These are phyloP conservation scores for Colletotrichum melonis DNA, from an alignment of 2,329 filamentous ascomycete species.

Conservation along the genomic window DNA sequence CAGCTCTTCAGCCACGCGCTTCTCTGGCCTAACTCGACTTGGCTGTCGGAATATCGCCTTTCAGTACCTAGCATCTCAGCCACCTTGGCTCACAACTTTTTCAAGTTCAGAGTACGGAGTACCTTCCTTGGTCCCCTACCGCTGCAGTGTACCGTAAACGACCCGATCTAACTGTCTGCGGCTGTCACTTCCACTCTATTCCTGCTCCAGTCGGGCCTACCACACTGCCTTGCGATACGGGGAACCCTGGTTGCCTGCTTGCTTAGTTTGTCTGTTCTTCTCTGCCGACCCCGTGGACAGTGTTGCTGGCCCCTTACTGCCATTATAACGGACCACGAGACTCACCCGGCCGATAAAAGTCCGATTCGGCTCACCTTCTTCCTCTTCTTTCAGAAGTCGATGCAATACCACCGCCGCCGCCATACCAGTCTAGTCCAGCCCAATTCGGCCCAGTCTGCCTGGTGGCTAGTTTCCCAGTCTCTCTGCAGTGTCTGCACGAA, in stretches of 20 bases:
- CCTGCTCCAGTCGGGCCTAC: not conserved
- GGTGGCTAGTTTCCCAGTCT: not conserved
- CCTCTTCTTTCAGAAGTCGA: not conserved
- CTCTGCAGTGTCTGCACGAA: not conserved
- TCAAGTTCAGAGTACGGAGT: no score
- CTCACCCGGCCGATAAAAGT: slow-evolving; percentile 7
- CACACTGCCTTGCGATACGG: no score
- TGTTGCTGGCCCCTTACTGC: not conserved
- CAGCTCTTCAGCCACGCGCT: not conserved
- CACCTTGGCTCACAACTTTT: no score
- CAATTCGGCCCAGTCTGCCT: not conserved
- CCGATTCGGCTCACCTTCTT: slow-evolving; percentile 1
- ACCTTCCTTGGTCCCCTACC: not conserved
- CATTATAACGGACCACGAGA: not conserved
- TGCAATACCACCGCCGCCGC: not conserved
- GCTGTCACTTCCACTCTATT: not conserved
- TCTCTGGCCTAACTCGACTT: not conserved
- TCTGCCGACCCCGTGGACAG: not conserved
- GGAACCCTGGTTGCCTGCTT: no score
- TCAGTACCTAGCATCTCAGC: not conserved
- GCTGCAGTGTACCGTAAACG: not conserved
- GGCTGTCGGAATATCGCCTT: not conserved
- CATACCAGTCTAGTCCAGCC: not conserved
- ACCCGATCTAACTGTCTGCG: not conserved
- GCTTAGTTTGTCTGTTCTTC: no score